Base-by-base conservation (phyloP, 768 basidiomycete genomes). In the Tricholoma saponaceum region DNA sequence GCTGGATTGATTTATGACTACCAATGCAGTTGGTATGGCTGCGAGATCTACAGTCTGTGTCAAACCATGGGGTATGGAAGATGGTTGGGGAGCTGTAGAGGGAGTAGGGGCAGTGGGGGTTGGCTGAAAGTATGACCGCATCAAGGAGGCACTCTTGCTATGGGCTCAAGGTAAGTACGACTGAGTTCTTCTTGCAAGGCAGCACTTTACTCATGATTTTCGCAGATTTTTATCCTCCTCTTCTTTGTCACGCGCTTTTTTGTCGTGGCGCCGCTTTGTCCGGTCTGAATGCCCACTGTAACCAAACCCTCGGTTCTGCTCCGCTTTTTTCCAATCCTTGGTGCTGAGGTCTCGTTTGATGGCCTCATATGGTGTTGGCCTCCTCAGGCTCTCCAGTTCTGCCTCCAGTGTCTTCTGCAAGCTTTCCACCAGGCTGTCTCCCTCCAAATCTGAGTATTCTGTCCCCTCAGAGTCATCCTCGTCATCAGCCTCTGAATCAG, bases 201-300 rank as follows among this genome's bases (percentile, higher is more conserved):
- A 1, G 6, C 39, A 41, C n/a, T 18, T 6, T 51, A 25, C 47
- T 44, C 41, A 44, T 39, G 25, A 30, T 35, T 54, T 44, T 44
- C 39, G 20, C 39, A 54, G 25, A 32, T 35, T 35, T n/a, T 20
- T 51, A 26, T 47, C 52, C 18, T 26, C 30, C 3, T 33, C 51
- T 16, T 32, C 54, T 47, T 62, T 43, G 23, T 52, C 18, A 4
- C 32, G 16, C 32, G 5, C 28, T 35, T 23, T 23, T 23, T 52
- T 52, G 20, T 43, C 33, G 13, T 43, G 23, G 4, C 35, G 28
- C 35, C 58, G 43, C 33, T 54, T 47, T 30, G 58, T 62, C 43
- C 28, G 22, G 14, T 32, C 51, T 28, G 52, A 64, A 28, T 62
- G 50, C 18, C 58, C 56, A 57, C 52, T 60, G 37, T 64, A 64